Evolutionary conservation across 805 yeast species (phyloP).

Genomic region (Yamadazyma tumulicola): DNA sequence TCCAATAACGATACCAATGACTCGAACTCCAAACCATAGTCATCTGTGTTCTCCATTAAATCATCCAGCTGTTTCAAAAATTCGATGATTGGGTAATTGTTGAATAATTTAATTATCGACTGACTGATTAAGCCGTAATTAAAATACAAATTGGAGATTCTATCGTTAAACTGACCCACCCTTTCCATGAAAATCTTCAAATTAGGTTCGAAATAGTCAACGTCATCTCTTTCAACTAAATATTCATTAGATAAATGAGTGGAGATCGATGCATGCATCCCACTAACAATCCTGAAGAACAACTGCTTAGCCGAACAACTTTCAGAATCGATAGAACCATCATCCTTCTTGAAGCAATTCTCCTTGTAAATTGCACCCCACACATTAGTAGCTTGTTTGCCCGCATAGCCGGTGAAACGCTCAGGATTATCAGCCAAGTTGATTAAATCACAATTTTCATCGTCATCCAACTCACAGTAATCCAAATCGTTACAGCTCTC

Average conservation of each 20-base stretch:
- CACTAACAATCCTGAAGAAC: conserved; percentile 82
- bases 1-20: conserved; percentile 22
- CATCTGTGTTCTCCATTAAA: conserved; percentile 46
- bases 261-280: conserved; percentile 93
- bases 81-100: conserved; percentile 19
- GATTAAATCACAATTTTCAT: conserved; percentile 74
- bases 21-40: conserved; percentile 21
- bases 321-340: conserved; percentile 4
- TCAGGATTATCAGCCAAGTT: conserved; percentile 89
- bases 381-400: conserved; percentile 84
- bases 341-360: conserved; percentile 66
- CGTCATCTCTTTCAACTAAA: conserved; percentile 29
- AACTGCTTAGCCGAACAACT: conserved; percentile 69
- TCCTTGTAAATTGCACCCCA: conserved; percentile 93
- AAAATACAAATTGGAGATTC: conserved; percentile 85
- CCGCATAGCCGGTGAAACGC: conserved; percentile 94
- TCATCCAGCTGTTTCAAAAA: conserved; percentile 28
- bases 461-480: conserved; percentile 66
- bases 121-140: conserved; percentile 86
- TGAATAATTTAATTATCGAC: conserved; percentile 61
- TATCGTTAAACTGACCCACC: conserved; percentile 86
- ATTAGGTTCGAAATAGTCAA: conserved; percentile 77
- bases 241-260: conserved; percentile 88
- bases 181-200: conserved; percentile 77
- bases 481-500: conserved; percentile 47